Percentiles rank a stretch among this genome's conserved stretches.
phyloP scores from a whole-genome alignment of 2,329 filamentous ascomycete genomes.

The Penicillium fuscoglaucum region DNA sequence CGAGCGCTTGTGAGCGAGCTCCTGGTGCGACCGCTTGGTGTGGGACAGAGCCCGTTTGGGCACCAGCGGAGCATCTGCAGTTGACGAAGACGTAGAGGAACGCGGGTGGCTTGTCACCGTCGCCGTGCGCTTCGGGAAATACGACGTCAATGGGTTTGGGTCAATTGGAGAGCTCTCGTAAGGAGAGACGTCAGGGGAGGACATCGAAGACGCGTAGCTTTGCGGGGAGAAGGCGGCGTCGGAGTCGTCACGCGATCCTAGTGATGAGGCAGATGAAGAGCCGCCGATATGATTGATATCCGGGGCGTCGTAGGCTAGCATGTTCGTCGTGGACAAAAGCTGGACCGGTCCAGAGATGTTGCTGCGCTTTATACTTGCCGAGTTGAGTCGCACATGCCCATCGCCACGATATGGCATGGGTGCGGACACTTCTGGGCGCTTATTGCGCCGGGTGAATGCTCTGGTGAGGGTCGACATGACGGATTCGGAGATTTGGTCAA shows the following conservation, averaged over 20 bases:
- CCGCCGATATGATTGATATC: conserved; percentile 60
- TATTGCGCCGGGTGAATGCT: conserved; percentile 52
- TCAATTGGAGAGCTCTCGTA: conserved; percentile 47
- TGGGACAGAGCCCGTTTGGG: conserved; percentile 80
- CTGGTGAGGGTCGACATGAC: conserved; percentile 44
- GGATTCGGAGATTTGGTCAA: conserved; percentile 5
- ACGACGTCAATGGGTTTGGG: conserved; percentile 57
- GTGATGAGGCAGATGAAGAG: conserved; percentile 53
- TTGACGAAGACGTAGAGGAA: conserved; percentile 48
- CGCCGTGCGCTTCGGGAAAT: conserved; percentile 68
- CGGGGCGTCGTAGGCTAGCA: conserved; percentile 91
- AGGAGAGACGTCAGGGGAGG: conserved; percentile 50
- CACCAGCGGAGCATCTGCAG: conserved; percentile 63
- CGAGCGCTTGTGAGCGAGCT: conserved; percentile 68
- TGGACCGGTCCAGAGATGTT: conserved; percentile 82
- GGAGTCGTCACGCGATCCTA: conserved; percentile 48
- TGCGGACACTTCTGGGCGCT: conserved; percentile 47
- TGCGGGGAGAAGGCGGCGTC: conserved; percentile 60
- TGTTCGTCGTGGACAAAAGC: conserved; percentile 91
- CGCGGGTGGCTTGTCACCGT: conserved; percentile 62
- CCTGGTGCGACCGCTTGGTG: conserved; percentile 82
- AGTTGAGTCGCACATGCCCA: conserved; percentile 46
- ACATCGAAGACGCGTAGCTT: conserved; percentile 52
- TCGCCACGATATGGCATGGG: conserved; percentile 46
- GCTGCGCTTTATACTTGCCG: conserved; percentile 48